Conservation (phyloP, 495 filamentous ascomycete species). For the Tuber indicum region DNA sequence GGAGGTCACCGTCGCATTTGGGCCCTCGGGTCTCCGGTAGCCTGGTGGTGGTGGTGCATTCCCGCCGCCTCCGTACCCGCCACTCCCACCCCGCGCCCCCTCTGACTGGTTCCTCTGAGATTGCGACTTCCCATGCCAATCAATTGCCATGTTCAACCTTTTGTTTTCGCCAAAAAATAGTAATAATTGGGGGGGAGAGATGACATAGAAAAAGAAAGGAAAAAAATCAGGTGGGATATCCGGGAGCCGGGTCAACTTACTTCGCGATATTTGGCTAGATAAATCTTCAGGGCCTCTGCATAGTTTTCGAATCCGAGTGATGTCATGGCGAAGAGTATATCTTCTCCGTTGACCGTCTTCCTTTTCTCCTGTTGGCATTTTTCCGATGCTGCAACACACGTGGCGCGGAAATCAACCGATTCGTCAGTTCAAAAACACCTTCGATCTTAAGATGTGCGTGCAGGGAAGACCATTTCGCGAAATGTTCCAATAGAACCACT, state of each 20-base stretch:
- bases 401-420: slow-evolving; percentile 41
- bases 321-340: slow-evolving; percentile 98
- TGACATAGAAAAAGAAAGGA: slow-evolving; percentile 25
- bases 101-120: slow-evolving; percentile 45
- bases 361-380: slow-evolving; percentile 99
- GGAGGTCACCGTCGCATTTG: slow-evolving; percentile 43
- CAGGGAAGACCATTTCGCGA: slow-evolving; percentile 25
- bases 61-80: slow-evolving; percentile 39
- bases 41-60: slow-evolving; percentile 34
- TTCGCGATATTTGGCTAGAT: slow-evolving; percentile 94
- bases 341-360: slow-evolving; percentile 97
- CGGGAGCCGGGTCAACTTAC: slow-evolving; percentile 55
- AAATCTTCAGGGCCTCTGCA: slow-evolving; percentile 94
- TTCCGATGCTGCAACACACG: slow-evolving; percentile 69
- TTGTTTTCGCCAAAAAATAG: slow-evolving; percentile 38
- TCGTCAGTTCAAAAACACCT: slow-evolving; percentile 22
- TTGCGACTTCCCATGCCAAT: slow-evolving; percentile 45
- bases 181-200: slow-evolving; percentile 33
- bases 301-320: slow-evolving; percentile 99
- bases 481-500: slow-evolving; percentile 34
- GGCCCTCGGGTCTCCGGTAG: slow-evolving; percentile 40
- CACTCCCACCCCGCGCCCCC: slow-evolving; percentile 41
- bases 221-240: slow-evolving; percentile 11
- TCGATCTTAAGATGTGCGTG: slow-evolving; percentile 26
- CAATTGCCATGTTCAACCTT: slow-evolving; percentile 44